Evolutionary conservation across 805 yeast genomes (phyloP).

Genomic region (Wickerhamiella shivajii): DNA sequence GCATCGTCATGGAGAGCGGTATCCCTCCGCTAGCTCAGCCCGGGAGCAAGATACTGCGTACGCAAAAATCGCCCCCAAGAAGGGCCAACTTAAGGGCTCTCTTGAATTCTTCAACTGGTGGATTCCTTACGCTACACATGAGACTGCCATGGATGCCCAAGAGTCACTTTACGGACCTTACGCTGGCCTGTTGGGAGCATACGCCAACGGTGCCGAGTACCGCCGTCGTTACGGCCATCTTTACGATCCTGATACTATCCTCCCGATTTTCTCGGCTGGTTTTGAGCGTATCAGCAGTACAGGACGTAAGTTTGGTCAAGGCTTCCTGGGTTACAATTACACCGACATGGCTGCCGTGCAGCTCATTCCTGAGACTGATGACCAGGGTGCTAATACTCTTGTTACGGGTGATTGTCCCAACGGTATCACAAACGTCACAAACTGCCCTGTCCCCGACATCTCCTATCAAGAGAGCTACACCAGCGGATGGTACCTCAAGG

Average conservation of each 20-base stretch:
- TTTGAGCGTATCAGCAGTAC: constrained; percentile 32
- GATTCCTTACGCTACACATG: constrained; percentile 24
- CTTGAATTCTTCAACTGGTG: constrained; percentile 35
- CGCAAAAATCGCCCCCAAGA: constrained; percentile 9
- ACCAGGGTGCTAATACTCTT: constrained; percentile 18
- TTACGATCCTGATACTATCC: constrained; percentile 24
- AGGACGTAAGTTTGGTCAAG: constrained; percentile 20
- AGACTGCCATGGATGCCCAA: constrained; percentile 29
- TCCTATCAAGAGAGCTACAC: background rate
- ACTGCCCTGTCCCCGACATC: constrained; percentile 9
- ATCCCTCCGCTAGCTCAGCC: constrained; percentile 25
- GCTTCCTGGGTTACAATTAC: constrained; percentile 19
- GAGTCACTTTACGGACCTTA: constrained; percentile 39
- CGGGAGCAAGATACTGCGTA: constrained; percentile 10
- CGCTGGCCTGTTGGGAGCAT: constrained; percentile 38
- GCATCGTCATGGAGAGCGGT: constrained; percentile 50
- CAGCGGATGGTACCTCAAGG: constrained; percentile 8
- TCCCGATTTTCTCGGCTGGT: constrained; percentile 43
- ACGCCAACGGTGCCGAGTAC: constrained; percentile 35
- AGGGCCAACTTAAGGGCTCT: constrained; percentile 25
- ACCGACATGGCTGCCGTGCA: constrained; percentile 17
- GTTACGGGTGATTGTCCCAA: constrained; percentile 12
- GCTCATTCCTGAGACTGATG: constrained; percentile 14
- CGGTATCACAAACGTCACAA: constrained; percentile 6
- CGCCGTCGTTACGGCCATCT: constrained; percentile 37